Evolutionary conservation across 1,284 basidiomycete genomes (phyloP).

Genomic region (Fomitopsis pinicola): DNA sequence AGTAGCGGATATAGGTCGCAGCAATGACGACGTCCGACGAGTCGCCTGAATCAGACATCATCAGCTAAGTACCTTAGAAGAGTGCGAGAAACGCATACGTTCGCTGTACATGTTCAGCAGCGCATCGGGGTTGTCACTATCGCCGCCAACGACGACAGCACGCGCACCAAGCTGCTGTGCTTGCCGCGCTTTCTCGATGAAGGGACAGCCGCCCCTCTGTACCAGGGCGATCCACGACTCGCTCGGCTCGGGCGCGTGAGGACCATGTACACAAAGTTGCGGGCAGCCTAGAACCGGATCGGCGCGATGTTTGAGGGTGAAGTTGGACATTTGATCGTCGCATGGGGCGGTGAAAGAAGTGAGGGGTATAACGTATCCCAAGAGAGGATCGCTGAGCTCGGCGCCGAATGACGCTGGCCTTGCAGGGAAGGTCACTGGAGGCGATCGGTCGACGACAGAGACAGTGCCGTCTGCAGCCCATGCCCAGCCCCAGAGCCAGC

Average conservation of each 20-base stretch:
- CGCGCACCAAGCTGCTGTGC: constrained; percentile 82
- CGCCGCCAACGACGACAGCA: constrained; percentile 87
- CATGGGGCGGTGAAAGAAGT: constrained; percentile 65
- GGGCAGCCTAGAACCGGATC: constrained; percentile 60
- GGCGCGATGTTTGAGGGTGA: constrained; percentile 12
- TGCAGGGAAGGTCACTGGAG: constrained; percentile 61
- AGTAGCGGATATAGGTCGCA: constrained; percentile 70
- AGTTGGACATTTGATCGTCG: constrained; percentile 21
- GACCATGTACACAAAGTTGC: constrained; percentile 51
- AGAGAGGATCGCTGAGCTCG: constrained; percentile 62
- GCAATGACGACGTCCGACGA: constrained; percentile 68
- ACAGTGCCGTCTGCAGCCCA: constrained; percentile 79
- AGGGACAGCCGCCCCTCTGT: constrained; percentile 83
- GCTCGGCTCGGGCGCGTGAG: constrained; percentile 46
- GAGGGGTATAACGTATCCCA: constrained; percentile 76
- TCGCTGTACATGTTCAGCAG: constrained; percentile 90
- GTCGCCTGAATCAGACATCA: constrained; percentile 45
- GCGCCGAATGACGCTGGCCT: constrained; percentile 69
- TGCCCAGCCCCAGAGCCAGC: constrained; percentile 41
- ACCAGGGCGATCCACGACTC: constrained; percentile 85
- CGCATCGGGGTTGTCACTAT: constrained; percentile 71
- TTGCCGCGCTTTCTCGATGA: constrained; percentile 81
- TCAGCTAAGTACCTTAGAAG: constrained; percentile 3
- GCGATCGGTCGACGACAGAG: constrained; percentile 69
- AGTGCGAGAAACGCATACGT: constrained; percentile 39